phyloP scores from a whole-genome alignment of 2,329 filamentous ascomycete genomes.

The Decorospora gaudefroyi region DNA sequence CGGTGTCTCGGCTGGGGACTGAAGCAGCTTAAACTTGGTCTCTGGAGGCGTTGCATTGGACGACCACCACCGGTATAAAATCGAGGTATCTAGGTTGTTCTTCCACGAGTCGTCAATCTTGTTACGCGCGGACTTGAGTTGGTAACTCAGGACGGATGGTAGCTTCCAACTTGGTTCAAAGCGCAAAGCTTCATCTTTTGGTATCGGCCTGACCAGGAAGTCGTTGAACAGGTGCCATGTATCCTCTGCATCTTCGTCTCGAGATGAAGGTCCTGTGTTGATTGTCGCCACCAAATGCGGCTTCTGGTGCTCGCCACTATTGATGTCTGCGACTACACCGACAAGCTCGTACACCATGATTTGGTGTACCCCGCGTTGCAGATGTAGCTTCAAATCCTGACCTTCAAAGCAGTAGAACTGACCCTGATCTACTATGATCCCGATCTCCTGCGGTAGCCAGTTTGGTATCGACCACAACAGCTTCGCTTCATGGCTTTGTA shows the following conservation, averaged over 20 bases:
- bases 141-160: constrained; percentile 84
- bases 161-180: constrained; percentile 94
- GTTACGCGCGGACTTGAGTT: constrained; percentile 80
- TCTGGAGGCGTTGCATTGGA: constrained; percentile 48
- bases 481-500: constrained; percentile 73
- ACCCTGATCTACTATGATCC: constrained; percentile 86
- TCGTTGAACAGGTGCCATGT: constrained; percentile 98
- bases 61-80: constrained; percentile 77
- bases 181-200: constrained; percentile 79
- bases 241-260: constrained; percentile 62
- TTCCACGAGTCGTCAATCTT: constrained; percentile 87
- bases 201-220: constrained; percentile 83
- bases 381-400: constrained; percentile 78
- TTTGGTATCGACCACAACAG: constrained; percentile 85
- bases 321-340: constrained; percentile 87
- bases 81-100: constrained; percentile 76
- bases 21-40: constrained; percentile 65
- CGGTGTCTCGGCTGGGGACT: constrained; percentile 66
- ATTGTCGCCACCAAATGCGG: constrained; percentile 89
- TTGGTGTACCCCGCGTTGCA: constrained; percentile 77
- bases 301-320: constrained; percentile 81
- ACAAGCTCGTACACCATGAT: constrained; percentile 90
- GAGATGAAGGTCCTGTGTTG: constrained; percentile 74
- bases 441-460: constrained; percentile 93
- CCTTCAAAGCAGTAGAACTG: constrained; percentile 96